These are phyloP conservation scores for Amesomyces nigricolor DNA, from an alignment of 2,329 filamentous ascomycete species.

Conservation along the genomic window DNA sequence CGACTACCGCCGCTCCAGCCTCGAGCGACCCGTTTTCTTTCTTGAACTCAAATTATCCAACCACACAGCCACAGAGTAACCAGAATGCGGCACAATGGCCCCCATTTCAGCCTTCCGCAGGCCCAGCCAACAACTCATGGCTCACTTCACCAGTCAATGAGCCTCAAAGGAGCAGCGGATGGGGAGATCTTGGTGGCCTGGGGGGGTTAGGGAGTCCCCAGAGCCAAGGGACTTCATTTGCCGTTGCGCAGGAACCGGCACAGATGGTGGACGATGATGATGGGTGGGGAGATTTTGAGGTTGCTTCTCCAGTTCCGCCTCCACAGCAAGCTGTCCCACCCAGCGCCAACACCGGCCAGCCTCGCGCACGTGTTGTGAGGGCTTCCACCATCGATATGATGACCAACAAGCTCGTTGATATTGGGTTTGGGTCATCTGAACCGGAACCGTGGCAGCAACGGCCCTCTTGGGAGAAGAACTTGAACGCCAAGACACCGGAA, in stretches of 20 bases:
- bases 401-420: conserved; percentile 46
- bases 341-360: conserved; percentile 7
- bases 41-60: conserved; percentile 20
- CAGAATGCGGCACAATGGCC: conserved; percentile 26
- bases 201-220: conserved; percentile 9
- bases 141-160: conserved; percentile 7
- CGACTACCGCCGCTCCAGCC: conserved; percentile 16
- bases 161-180: conserved; percentile 18
- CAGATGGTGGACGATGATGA: conserved; percentile 50
- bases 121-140: conserved; percentile 15
- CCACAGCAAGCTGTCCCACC: conserved; percentile 19
- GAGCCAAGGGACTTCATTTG: not conserved
- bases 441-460: conserved; percentile 21
- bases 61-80: conserved; percentile 13
- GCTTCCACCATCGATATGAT: conserved; percentile 50
- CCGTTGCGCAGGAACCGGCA: conserved; percentile 10
- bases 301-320: conserved; percentile 34
- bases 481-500: not conserved
- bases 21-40: conserved; percentile 32
- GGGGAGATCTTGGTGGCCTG: conserved; percentile 25
- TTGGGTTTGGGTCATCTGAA: conserved; percentile 26
- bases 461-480: conserved; percentile 20
- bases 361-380: conserved; percentile 35
- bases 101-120: conserved; percentile 22
- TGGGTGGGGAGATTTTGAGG: conserved; percentile 64